These are phyloP conservation scores for Prosopis cineraria DNA, from an alignment of 306 rosid species.

Conservation along the genomic window DNA sequence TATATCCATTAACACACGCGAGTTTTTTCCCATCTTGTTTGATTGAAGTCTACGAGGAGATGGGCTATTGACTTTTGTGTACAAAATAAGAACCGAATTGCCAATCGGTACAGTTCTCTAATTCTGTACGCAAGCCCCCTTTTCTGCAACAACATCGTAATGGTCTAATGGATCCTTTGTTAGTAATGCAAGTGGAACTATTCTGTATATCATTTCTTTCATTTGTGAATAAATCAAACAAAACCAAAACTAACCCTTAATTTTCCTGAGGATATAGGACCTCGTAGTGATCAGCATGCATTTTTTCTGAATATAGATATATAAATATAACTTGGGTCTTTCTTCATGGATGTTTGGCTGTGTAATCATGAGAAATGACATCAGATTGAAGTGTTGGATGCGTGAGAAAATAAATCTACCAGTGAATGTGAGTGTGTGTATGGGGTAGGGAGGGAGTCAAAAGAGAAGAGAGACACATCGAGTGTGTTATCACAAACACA, in stretches of 20 bases:
- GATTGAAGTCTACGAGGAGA: neutral
- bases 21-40: too few relatives aligned
- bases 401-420: slow-evolving; percentile 8
- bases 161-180: neutral
- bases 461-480: slow-evolving; percentile 64
- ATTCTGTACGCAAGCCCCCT: neutral
- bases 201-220: too few relatives aligned
- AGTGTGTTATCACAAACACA: slow-evolving; percentile 50
- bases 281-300: neutral
- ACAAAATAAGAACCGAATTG: neutral
- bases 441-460: slow-evolving; percentile 53
- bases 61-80: neutral
- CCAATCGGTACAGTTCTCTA: neutral
- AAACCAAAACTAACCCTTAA: neutral
- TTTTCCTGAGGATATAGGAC: neutral
- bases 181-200: neutral
- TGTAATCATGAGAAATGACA: slow-evolving; percentile 40
- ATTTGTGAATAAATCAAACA: neutral
- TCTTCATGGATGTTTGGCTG: slow-evolving; percentile 32
- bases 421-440: slow-evolving; percentile 15
- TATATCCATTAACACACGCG: too few relatives aligned
- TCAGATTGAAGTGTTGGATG: slow-evolving; percentile 23
- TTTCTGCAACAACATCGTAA: neutral
- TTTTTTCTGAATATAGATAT: too few relatives aligned
- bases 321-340: too few relatives aligned